Conservation (phyloP, 768 basidiomycete genomes). For the Lentinula sp. region DNA sequence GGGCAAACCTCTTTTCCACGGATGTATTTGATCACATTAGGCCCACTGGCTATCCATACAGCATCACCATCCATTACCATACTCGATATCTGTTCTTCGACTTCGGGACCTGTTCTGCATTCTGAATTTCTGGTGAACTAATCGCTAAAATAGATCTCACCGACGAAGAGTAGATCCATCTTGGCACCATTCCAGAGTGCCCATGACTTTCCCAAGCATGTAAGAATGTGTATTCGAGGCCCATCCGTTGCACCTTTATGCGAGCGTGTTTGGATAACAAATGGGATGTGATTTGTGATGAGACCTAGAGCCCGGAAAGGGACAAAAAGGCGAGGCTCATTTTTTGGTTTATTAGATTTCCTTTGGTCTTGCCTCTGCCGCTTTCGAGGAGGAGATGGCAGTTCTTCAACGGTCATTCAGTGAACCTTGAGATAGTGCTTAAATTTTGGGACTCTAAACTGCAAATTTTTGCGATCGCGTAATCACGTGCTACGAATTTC, state of each 20-base stretch:
- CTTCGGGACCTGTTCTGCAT: conserved; percentile 69
- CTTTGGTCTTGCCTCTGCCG: conserved; percentile 33
- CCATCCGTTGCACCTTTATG: conserved; percentile 82
- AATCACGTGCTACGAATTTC: neutral
- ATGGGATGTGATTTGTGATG: conserved; percentile 86
- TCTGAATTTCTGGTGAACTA: neutral
- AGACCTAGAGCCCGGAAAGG: conserved; percentile 96
- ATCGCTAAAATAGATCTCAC: conserved; percentile 43
- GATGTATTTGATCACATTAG: conserved; percentile 66
- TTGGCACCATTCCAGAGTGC: conserved; percentile 94
- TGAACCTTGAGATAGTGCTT: neutral
- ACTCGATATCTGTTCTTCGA: conserved; percentile 62
- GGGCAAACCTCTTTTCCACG: conserved; percentile 78
- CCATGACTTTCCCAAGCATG: conserved; percentile 87
- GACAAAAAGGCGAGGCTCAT: conserved; percentile 63
- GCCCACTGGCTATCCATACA: conserved; percentile 76
- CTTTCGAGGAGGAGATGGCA: conserved; percentile 44
- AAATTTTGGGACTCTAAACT: neutral
- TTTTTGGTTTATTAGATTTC: conserved; percentile 14
- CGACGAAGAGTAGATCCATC: conserved; percentile 90
- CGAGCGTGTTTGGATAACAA: conserved; percentile 79
- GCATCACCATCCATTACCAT: conserved; percentile 81
- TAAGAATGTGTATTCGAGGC: conserved; percentile 78
- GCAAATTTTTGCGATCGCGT: neutral
- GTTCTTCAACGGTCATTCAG: neutral